Conservation (phyloP, 2,329 filamentous ascomycete species). For the Monosporascus ibericus region DNA sequence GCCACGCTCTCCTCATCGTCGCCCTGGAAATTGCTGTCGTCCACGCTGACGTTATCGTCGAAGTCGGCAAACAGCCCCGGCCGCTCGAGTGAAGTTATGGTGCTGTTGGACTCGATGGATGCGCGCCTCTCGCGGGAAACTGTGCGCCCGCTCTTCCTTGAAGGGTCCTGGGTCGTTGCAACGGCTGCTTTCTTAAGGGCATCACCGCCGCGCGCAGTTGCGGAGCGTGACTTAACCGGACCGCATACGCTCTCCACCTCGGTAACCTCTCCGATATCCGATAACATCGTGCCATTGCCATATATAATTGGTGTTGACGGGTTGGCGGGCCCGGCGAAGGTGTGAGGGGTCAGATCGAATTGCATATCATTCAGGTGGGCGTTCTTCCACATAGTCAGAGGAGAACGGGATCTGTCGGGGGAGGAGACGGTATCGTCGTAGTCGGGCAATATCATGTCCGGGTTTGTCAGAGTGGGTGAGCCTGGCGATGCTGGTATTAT, state of each 20-base stretch:
- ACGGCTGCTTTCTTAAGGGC: slow-evolving; percentile 19
- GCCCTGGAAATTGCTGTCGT: slow-evolving; percentile 60
- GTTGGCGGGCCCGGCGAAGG: slow-evolving; percentile 39
- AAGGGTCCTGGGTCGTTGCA: slow-evolving; percentile 28
- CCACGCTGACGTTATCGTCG: slow-evolving; percentile 56
- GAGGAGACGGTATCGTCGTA: slow-evolving; percentile 53
- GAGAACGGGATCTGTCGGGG: slow-evolving; percentile 45
- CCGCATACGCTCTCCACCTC: slow-evolving; percentile 45
- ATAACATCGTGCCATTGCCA: slow-evolving; percentile 63
- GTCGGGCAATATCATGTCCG: slow-evolving; percentile 88
- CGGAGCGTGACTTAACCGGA: slow-evolving; percentile 30
- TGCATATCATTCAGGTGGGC: slow-evolving; percentile 32
- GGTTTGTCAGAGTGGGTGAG: slow-evolving; percentile 85
- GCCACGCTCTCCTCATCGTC: slow-evolving; percentile 63
- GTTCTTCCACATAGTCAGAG: slow-evolving; percentile 47
- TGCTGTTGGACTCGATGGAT: slow-evolving; percentile 57
- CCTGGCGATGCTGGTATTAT: slow-evolving; percentile 42
- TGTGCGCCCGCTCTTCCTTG: slow-evolving; percentile 38
- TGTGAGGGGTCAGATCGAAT: slow-evolving; percentile 35
- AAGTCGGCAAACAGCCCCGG: slow-evolving; percentile 51
- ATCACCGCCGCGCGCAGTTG: slow-evolving; percentile 24
- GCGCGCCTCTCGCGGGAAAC: slow-evolving; percentile 42
- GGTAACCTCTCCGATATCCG: slow-evolving; percentile 55
- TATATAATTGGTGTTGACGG: slow-evolving; percentile 62
- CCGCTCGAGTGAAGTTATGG: slow-evolving; percentile 47